Conservation (phyloP, 345 rosid genomes). For the Citrus glauca region DNA sequence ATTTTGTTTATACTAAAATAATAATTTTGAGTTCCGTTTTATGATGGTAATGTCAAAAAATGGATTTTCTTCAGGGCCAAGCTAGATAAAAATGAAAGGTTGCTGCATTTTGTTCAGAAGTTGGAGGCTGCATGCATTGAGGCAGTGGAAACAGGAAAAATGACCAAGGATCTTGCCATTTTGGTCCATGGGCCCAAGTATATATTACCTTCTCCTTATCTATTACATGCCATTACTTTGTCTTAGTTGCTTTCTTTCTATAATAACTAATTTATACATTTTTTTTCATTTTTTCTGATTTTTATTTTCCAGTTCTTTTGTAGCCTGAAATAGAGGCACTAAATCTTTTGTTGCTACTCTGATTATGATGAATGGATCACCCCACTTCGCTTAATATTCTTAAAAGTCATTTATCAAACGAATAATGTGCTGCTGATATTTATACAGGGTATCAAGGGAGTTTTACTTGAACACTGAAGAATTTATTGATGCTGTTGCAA, state of each 20-base stretch:
- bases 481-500: constrained; percentile 79
- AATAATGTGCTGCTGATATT: not conserved
- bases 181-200: constrained; percentile 81
- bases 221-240: not conserved
- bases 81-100: constrained; percentile 69
- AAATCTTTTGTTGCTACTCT: not conserved
- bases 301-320: not conserved
- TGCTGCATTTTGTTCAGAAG: constrained; percentile 76
- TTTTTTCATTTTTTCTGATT: too few relatives aligned
- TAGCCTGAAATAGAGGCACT: too few relatives aligned
- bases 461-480: constrained; percentile 74
- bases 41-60: not conserved
- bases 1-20: not conserved
- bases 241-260: not conserved
- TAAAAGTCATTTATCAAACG: not conserved
- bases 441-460: constrained; percentile 70
- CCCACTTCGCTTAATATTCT: too few relatives aligned
- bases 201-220: constrained; percentile 5
- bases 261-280: not conserved
- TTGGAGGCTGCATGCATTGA: constrained; percentile 81
- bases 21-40: not conserved
- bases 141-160: constrained; percentile 83
- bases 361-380: not conserved
- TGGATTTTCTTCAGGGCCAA: constrained; percentile 56
- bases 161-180: constrained; percentile 97